Conservation (phyloP, 371 early-diverging fungal species). For the Mucor circinelloides region DNA sequence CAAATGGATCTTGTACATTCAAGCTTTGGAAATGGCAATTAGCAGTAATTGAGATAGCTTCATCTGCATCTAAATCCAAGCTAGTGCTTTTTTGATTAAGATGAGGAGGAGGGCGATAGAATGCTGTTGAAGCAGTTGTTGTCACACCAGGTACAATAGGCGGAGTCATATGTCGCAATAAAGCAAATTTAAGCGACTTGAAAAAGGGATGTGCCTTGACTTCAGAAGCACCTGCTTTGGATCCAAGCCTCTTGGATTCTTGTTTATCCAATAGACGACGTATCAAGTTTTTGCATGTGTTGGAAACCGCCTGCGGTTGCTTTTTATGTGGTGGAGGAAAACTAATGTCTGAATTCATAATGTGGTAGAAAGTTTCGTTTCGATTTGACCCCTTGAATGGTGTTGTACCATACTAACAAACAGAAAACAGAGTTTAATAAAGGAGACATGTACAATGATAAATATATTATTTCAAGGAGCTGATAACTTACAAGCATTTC, state of each 20-base stretch:
- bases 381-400: constrained; percentile 91
- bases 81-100: constrained; percentile 51
- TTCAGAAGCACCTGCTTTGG: constrained; percentile 87
- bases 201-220: constrained; percentile 95
- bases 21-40: not conserved
- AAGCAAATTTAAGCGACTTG: constrained; percentile 87
- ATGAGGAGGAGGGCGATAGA: constrained; percentile 31
- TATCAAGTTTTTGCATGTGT: constrained; percentile 71
- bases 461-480: not conserved
- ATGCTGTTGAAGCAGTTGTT: not conserved
- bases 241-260: constrained; percentile 81
- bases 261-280: constrained; percentile 79
- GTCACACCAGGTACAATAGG: constrained; percentile 79
- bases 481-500: constrained; percentile 88
- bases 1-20: constrained; percentile 51
- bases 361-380: constrained; percentile 81
- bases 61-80: constrained; percentile 55
- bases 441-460: constrained; percentile 2
- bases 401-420: constrained; percentile 72
- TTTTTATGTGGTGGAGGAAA: constrained; percentile 55
- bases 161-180: constrained; percentile 78
- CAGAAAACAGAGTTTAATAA: constrained; percentile 8
- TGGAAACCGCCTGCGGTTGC: constrained; percentile 38
- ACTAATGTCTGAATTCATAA: constrained; percentile 71
- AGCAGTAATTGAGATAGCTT: constrained; percentile 9